phyloP scores from a whole-genome alignment of 2,329 filamentous ascomycete genomes.

The Hypoxylon sp. region DNA sequence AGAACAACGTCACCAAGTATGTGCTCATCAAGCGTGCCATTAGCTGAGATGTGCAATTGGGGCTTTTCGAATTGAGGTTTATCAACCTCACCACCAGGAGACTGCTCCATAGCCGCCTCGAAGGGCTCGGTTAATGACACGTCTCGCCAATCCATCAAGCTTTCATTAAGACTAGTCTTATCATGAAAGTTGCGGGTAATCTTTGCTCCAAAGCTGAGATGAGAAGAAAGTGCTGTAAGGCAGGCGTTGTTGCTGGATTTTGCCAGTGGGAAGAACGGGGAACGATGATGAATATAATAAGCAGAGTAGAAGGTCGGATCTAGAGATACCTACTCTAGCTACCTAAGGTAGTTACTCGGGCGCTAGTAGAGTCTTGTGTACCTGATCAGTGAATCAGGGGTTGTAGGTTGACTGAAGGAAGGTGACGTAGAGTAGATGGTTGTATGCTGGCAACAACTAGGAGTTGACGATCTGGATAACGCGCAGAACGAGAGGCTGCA shows the following conservation, averaged over 20 bases:
- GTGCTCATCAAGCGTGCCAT: neutral
- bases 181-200: neutral
- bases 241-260: neutral
- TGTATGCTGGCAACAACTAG: neutral
- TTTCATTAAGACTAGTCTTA: neutral
- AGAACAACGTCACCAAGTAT: neutral
- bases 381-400: neutral
- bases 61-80: neutral
- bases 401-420: neutral
- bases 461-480: neutral
- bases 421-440: neutral
- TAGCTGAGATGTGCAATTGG: neutral
- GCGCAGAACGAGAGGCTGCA: neutral
- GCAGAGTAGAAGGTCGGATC: neutral
- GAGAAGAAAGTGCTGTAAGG: neutral
- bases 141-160: slow-evolving; percentile 3
- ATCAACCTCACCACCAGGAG: neutral
- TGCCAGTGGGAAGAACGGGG: neutral
- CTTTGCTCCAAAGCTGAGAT: neutral
- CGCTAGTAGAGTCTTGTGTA: neutral
- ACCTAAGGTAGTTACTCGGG: neutral
- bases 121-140: too few relatives aligned
- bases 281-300: neutral
- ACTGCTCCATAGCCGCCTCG: neutral
- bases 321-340: neutral